phyloP scores from a whole-genome alignment of 1,284 basidiomycete species.

The Leccinum laetum region DNA sequence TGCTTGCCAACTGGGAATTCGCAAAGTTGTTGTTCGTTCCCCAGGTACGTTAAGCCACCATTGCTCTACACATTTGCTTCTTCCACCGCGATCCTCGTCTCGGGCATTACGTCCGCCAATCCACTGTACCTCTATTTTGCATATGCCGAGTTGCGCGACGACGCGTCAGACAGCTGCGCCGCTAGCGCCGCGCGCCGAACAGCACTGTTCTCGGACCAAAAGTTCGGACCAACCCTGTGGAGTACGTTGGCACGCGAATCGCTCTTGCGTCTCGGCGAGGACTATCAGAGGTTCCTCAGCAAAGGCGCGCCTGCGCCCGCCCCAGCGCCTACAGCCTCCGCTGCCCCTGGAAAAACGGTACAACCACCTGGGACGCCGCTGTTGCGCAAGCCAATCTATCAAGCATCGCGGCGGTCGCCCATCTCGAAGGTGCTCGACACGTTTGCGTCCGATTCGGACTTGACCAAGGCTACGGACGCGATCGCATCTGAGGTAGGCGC shows the following conservation, averaged over 20 bases:
- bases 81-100: conserved; percentile 50
- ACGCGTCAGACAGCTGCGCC: conserved; percentile 43
- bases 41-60: conserved; percentile 35
- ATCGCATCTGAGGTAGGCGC: conserved; percentile 35
- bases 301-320: conserved; percentile 41
- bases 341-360: conserved; percentile 20
- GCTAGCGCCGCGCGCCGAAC: conserved; percentile 45
- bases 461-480: conserved; percentile 49
- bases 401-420: conserved; percentile 41
- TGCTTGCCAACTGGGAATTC: conserved; percentile 58
- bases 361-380: conserved; percentile 40
- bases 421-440: conserved; percentile 51
- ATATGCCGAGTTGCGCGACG: conserved; percentile 49
- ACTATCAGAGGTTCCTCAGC: conserved; percentile 60
- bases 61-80: conserved; percentile 19
- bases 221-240: conserved; percentile 67
- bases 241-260: conserved; percentile 55
- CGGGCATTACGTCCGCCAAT: conserved; percentile 55
- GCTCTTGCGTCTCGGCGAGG: conserved; percentile 59
- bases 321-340: conserved; percentile 21
- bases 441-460: conserved; percentile 55
- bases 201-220: conserved; percentile 70
- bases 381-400: conserved; percentile 51
- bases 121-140: conserved; percentile 56
- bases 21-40: conserved; percentile 59